Conservation (phyloP, 2,329 filamentous ascomycete genomes). For the Cladosporium sp. region DNA sequence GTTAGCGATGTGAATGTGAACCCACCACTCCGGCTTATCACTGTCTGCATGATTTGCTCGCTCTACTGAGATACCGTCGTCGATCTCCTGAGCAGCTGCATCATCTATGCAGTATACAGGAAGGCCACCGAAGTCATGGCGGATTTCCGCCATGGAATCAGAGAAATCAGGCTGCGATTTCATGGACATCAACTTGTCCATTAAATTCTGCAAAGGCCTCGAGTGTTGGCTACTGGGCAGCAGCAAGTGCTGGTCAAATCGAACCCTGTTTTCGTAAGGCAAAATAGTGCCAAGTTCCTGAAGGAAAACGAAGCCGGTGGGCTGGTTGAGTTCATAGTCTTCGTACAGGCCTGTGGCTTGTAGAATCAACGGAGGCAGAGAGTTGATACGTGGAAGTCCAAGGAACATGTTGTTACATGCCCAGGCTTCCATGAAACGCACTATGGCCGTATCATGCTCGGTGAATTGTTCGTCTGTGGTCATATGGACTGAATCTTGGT, state of each 20-base stretch:
- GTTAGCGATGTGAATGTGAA: slow-evolving; percentile 75
- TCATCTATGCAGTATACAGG: slow-evolving; percentile 71
- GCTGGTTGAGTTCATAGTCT: slow-evolving; percentile 23
- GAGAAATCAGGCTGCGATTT: slow-evolving; percentile 33
- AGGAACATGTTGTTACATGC: slow-evolving; percentile 53
- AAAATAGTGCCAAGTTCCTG: slow-evolving; percentile 69
- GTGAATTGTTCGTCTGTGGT: slow-evolving; percentile 39
- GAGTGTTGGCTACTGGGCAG: slow-evolving; percentile 46
- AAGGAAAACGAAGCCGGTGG: slow-evolving; percentile 59
- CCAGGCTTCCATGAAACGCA: slow-evolving; percentile 68
- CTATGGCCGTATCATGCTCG: slow-evolving; percentile 49
- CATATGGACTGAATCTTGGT: slow-evolving; percentile 22
- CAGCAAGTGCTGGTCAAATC: slow-evolving; percentile 54
- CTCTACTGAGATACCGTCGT: slow-evolving; percentile 74
- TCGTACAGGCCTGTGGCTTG: slow-evolving; percentile 59
- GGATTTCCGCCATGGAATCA: slow-evolving; percentile 53
- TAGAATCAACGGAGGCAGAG: slow-evolving; percentile 61
- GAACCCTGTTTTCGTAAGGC: slow-evolving; percentile 64
- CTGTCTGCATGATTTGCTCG: slow-evolving; percentile 27
- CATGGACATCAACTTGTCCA: slow-evolving; percentile 27
- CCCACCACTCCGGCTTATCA: slow-evolving; percentile 57
- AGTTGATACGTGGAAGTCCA: slow-evolving; percentile 49
- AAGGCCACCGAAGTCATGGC: slow-evolving; percentile 56
- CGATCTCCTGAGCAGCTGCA: slow-evolving; percentile 62
- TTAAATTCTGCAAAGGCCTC: slow-evolving; percentile 40